Percentiles rank a stretch among this genome's conserved stretches.
Conservation (phyloP, 768 basidiomycete species). For the Boletus rufocinnamomeus region DNA sequence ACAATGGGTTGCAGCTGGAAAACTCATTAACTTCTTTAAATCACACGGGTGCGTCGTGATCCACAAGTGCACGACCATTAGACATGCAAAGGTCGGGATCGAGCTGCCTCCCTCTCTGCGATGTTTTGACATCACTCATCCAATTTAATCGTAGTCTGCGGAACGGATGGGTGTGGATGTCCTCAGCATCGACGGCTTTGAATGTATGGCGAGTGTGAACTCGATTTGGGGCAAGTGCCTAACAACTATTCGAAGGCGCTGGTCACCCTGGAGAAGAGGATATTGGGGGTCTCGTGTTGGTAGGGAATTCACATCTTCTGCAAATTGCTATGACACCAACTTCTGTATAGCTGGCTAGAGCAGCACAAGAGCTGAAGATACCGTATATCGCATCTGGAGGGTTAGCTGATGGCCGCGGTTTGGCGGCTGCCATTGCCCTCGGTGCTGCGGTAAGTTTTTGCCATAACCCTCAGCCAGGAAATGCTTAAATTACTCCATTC, state of each 20-base stretch:
- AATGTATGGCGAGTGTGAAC: conserved; percentile 54
- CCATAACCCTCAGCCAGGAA: neutral
- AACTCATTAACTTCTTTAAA: conserved; percentile 81
- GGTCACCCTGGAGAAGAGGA: conserved; percentile 96
- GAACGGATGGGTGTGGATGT: conserved; percentile 82
- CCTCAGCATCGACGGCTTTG: conserved; percentile 88
- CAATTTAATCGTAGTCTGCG: conserved; percentile 45
- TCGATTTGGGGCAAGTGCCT: conserved; percentile 2
- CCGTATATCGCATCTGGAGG: conserved; percentile 94
- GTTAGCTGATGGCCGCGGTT: conserved; percentile 81
- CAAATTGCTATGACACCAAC: neutral
- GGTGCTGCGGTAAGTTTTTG: conserved; percentile 67
- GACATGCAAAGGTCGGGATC: conserved; percentile 72
- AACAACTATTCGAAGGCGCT: conserved; percentile 56
- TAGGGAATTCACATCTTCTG: conserved; percentile 29
- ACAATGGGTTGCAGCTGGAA: conserved; percentile 53
- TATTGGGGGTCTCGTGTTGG: conserved; percentile 83
- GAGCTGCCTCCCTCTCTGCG: conserved; percentile 28
- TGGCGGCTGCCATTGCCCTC: conserved; percentile 78
- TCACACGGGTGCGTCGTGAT: conserved; percentile 74
- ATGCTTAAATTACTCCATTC: neutral
- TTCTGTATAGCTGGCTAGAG: conserved; percentile 69
- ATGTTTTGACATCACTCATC: neutral
- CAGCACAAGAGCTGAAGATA: conserved; percentile 77
- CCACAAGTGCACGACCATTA: conserved; percentile 87